A percentile compares a stretch with the other conserved stretches of the same genome.
Evolutionary conservation across 192 early-diverging fungal species (phyloP).

Genomic region (Martensiomyces pterosporus): DNA sequence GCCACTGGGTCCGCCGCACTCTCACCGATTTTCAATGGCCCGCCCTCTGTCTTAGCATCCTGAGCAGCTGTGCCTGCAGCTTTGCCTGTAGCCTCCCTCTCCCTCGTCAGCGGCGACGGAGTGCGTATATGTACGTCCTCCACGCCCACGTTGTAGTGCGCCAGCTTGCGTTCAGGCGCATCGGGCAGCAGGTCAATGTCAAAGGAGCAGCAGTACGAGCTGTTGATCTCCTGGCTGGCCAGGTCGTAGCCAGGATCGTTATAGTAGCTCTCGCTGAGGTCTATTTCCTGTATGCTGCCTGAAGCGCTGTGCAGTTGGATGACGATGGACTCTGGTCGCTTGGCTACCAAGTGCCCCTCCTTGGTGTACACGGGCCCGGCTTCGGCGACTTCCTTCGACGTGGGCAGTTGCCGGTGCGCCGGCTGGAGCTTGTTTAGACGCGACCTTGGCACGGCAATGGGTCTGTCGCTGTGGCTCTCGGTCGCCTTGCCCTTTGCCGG

Average conservation of each 20-base stretch:
- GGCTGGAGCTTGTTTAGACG: slow-evolving; percentile 35
- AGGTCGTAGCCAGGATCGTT: slow-evolving; percentile 39
- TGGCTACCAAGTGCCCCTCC: slow-evolving; percentile 14
- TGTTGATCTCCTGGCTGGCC: slow-evolving; percentile 21
- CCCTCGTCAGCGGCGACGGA: slow-evolving; percentile 5
- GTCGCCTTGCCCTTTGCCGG: background rate
- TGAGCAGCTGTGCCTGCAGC: background rate
- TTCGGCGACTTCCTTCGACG: slow-evolving; percentile 19
- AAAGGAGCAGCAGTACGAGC: slow-evolving; percentile 30
- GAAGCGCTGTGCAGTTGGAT: too few relatives aligned
- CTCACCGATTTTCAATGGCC: too few relatives aligned
- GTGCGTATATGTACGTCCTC: slow-evolving; percentile 13
- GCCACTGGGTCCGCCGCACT: too few relatives aligned
- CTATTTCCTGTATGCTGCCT: background rate
- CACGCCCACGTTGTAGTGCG: slow-evolving; percentile 32
- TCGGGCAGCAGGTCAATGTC: slow-evolving; percentile 43
- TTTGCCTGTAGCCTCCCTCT: background rate
- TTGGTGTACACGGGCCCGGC: slow-evolving; percentile 10
- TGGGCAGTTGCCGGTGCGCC: slow-evolving; percentile 38
- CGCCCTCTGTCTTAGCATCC: too few relatives aligned
- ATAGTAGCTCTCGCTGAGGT: slow-evolving; percentile 23
- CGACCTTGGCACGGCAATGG: slow-evolving; percentile 32
- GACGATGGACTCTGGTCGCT: slow-evolving; percentile 20
- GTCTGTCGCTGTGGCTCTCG: slow-evolving; percentile 6
- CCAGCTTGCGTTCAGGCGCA: slow-evolving; percentile 27